Conservation (phyloP, 768 basidiomycete species). For the Kondoa subrosea region DNA sequence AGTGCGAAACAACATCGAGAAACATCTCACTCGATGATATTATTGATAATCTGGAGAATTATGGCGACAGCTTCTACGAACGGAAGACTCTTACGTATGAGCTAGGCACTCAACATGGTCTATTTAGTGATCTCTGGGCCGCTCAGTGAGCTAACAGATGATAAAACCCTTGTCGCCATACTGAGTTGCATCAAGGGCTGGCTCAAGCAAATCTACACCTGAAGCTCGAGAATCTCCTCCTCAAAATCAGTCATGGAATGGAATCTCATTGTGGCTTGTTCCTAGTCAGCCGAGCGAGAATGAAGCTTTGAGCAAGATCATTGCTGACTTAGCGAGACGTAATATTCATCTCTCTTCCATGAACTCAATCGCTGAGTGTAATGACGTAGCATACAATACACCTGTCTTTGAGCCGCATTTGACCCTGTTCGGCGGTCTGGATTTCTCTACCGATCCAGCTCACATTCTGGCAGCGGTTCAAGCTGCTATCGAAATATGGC, state of each 20-base stretch:
- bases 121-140: not conserved
- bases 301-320: not conserved
- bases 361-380: not conserved
- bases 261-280: not conserved
- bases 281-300: not conserved
- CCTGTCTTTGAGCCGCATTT: not conserved
- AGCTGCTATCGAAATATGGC: not conserved
- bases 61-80: slow-evolving; percentile 19
- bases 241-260: no score
- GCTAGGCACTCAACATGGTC: slow-evolving; percentile 15
- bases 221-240: no score
- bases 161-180: no score
- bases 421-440: not conserved
- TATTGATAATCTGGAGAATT: slow-evolving; percentile 37
- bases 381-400: not conserved
- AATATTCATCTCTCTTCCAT: no score
- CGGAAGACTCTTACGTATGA: slow-evolving; percentile 24
- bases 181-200: no score
- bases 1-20: slow-evolving; percentile 51
- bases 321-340: not conserved
- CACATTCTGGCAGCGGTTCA: not conserved
- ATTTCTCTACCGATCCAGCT: not conserved
- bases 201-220: no score
- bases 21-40: slow-evolving; percentile 81
- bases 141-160: slow-evolving; percentile 2